Base-by-base conservation (phyloP, 495 filamentous ascomycete genomes). In the Tetracladium setigerum region DNA sequence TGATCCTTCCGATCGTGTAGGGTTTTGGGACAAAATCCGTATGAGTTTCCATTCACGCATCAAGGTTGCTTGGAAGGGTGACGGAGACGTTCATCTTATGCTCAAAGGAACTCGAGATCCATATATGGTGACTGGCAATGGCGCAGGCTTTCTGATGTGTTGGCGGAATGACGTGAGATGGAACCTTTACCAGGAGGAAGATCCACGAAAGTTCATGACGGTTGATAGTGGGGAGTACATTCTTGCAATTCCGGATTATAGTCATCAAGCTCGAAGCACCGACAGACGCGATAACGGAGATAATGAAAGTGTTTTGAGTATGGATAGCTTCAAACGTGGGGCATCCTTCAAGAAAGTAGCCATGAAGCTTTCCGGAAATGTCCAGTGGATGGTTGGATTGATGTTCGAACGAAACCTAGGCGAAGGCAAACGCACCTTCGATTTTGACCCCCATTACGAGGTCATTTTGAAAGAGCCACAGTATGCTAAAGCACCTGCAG, bases 11-110 rank as follows among this genome's bases (percentile, higher is more conserved):
- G 92, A 99, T 34, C 78, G 86, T 36, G 86, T 88, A 39, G 92
- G 92, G 7, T 99, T 99, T 69, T 99, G 92, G 92, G 92, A 99
- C 63, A 99, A 99, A 72, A 95, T 99, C 30, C 73, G 92, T 49
- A 74, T 99, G 14, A 89, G 83, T 56, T 89, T 95, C 61, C 92
- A 99, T 64, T 97, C 92, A n/a, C 78, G 88, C 13, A 74, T 97
- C 47, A 82, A 76, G 36, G 82, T 96, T 19, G 72, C 82, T 4
- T 99, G 92, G 92, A 89, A 82, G 57, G 91, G 87, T 38, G 92
- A 92, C 61, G 94, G 94, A 15, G 92, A 97, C 66, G 87, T 99
- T 22, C 92, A 97, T 64, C 72, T 99, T 11, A 86, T 88, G 32
- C 67, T 99, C 6, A 99, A 99, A 70, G 86, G 86, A 67, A 80